These are phyloP conservation scores for Pestalotiopsis sp. DNA, from an alignment of 2,329 filamentous ascomycete genomes.

Conservation along the genomic window DNA sequence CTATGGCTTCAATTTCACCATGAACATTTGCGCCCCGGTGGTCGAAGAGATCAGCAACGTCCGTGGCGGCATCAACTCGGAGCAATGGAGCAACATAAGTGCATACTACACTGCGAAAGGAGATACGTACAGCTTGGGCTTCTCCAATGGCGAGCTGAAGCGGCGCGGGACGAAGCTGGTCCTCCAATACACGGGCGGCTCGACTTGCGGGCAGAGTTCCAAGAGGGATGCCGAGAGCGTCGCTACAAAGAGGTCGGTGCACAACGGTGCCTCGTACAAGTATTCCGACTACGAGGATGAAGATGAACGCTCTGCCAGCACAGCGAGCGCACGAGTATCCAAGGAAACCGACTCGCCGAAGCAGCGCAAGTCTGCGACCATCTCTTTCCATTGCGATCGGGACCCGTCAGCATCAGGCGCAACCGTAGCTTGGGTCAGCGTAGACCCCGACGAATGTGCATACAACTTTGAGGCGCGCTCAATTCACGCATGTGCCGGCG, in stretches of 20 bases:
- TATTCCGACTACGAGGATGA: conserved; percentile 28
- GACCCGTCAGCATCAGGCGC: conserved; percentile 72
- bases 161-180: conserved; percentile 75
- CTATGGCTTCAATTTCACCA: conserved; percentile 78
- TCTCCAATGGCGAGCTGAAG: conserved; percentile 54
- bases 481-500: conserved; percentile 73
- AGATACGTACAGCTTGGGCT: conserved; percentile 76
- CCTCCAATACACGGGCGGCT: conserved; percentile 76
- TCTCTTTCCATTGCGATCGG: conserved; percentile 91
- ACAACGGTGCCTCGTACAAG: conserved; percentile 37
- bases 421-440: conserved; percentile 79
- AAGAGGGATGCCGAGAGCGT: conserved; percentile 33
- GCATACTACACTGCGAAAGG: conserved; percentile 72
- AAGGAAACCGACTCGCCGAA: conserved; percentile 30
- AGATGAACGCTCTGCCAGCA: conserved; percentile 29
- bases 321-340: conserved; percentile 15
- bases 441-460: conserved; percentile 84
- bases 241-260: conserved; percentile 31
- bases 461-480: conserved; percentile 96
- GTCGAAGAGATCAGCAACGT: conserved; percentile 66
- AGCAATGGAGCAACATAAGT: conserved; percentile 72
- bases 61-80: conserved; percentile 60
- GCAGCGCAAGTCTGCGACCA: conserved; percentile 77
- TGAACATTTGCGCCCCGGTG: conserved; percentile 82
- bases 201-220: conserved; percentile 63